A percentile compares a stretch with the other conserved stretches of the same genome.
Conservation (phyloP, 352 stramenopile genomes). For the Thraustochytrium striatum region DNA sequence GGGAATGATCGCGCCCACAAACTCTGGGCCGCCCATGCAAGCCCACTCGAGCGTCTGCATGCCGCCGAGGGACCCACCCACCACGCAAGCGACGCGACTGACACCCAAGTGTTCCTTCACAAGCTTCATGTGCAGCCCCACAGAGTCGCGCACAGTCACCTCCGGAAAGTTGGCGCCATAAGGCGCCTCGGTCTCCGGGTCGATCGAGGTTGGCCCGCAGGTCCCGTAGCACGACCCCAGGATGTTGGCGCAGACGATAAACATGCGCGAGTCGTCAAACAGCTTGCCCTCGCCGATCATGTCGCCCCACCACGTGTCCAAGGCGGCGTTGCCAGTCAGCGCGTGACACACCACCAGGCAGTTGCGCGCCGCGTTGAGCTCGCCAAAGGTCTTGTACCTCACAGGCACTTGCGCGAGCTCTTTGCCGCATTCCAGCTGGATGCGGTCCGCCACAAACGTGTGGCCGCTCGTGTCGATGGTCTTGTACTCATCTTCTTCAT, state of each 20-base stretch:
- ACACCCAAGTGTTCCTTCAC: constrained; percentile 80
- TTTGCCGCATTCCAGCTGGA: constrained; percentile 66
- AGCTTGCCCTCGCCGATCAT: constrained; percentile 69
- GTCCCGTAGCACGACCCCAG: constrained; percentile 90
- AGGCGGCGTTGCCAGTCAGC: constrained; percentile 85
- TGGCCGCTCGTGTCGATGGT: constrained; percentile 3
- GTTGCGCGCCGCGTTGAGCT: constrained; percentile 76
- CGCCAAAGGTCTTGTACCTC: constrained; percentile 89
- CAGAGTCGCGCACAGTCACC: constrained; percentile 85
- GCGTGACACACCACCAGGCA: constrained; percentile 88
- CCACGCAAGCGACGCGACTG: constrained; percentile 75
- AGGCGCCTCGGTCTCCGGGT: constrained; percentile 63
- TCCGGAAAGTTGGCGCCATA: constrained; percentile 84
- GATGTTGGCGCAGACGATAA: constrained; percentile 92
- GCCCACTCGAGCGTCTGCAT: constrained; percentile 96
- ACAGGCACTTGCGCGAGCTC: constrained; percentile 69
- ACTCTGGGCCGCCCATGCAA: constrained; percentile 69
- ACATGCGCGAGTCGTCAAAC: constrained; percentile 92
- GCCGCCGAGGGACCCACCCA: constrained; percentile 90
- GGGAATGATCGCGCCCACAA: constrained; percentile 78
- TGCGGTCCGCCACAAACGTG: constrained; percentile 5
- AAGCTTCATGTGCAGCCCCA: constrained; percentile 78
- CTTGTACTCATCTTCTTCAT: neutral
- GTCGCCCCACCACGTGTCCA: constrained; percentile 66
- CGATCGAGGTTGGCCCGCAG: constrained; percentile 72